These are phyloP conservation scores for Cadophora sp. DNA, from an alignment of 2,329 filamentous ascomycete genomes.

Conservation along the genomic window DNA sequence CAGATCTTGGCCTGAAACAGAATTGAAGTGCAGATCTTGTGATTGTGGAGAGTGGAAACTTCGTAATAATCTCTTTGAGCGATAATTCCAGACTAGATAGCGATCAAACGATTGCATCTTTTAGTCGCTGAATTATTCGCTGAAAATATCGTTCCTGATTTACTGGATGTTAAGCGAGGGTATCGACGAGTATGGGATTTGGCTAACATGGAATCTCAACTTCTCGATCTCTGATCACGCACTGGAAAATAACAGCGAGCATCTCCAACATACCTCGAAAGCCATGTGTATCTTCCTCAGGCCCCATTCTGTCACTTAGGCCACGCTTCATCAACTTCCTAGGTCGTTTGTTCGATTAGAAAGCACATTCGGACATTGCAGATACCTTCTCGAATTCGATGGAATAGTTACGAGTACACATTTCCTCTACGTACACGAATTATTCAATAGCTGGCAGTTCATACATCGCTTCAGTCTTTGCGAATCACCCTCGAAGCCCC, in stretches of 20 bases:
- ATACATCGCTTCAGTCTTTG: no score
- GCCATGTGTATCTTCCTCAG: neutral
- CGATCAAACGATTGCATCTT: neutral
- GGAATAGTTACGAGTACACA: no score
- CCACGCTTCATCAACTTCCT: neutral
- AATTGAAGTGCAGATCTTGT: neutral
- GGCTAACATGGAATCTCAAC: neutral
- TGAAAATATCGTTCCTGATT: neutral
- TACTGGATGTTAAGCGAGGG: neutral
- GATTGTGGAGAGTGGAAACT: neutral
- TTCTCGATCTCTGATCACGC: neutral
- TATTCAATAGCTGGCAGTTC: no score
- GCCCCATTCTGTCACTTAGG: neutral
- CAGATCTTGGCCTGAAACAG: neutral
- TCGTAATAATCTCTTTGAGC: neutral
- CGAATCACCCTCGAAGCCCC: no score
- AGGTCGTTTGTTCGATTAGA: conserved; percentile 7
- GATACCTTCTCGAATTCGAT: no score
- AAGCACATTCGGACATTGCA: conserved; percentile 1
- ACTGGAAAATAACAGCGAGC: neutral
- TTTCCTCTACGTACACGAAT: no score
- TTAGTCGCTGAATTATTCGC: neutral
- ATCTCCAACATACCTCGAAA: neutral
- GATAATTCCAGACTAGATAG: neutral
- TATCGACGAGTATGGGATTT: neutral